These are phyloP conservation scores for Kuraishia hungarica DNA, from an alignment of 805 yeast genomes.

Conservation along the genomic window DNA sequence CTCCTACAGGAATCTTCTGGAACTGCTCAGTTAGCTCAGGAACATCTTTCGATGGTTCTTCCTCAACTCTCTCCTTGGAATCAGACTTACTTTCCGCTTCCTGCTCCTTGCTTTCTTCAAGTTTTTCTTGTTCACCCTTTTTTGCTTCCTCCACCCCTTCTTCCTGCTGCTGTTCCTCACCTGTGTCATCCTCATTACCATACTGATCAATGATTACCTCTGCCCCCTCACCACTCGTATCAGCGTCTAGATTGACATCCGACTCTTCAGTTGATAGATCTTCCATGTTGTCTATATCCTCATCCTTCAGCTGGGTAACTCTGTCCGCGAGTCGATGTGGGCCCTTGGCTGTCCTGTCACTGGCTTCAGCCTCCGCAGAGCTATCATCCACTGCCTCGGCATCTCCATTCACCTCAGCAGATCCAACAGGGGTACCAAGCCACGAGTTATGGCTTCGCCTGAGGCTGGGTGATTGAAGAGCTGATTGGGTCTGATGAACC, in stretches of 20 bases:
- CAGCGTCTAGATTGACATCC: background rate
- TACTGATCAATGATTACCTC: background rate
- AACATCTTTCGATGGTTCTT: background rate
- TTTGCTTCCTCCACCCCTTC: too few relatives aligned
- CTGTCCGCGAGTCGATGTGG: background rate
- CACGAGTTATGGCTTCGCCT: background rate
- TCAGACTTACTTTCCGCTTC: too few relatives aligned
- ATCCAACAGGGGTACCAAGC: background rate
- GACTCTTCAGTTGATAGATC: background rate
- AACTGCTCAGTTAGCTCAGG: background rate
- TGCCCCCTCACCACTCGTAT: background rate
- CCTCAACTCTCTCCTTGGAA: background rate
- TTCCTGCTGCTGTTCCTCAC: background rate
- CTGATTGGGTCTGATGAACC: constrained; percentile 6
- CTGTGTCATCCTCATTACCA: background rate
- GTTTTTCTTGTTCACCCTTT: background rate
- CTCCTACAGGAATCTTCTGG: background rate
- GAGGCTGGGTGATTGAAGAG: background rate
- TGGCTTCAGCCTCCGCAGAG: background rate
- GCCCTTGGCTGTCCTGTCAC: background rate
- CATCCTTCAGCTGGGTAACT: background rate
- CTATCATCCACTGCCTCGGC: background rate
- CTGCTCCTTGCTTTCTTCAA: background rate
- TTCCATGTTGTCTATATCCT: background rate
- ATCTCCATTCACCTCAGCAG: background rate